Conservation (phyloP, 1,284 basidiomycete species). For the Porogramme epimiltina region DNA sequence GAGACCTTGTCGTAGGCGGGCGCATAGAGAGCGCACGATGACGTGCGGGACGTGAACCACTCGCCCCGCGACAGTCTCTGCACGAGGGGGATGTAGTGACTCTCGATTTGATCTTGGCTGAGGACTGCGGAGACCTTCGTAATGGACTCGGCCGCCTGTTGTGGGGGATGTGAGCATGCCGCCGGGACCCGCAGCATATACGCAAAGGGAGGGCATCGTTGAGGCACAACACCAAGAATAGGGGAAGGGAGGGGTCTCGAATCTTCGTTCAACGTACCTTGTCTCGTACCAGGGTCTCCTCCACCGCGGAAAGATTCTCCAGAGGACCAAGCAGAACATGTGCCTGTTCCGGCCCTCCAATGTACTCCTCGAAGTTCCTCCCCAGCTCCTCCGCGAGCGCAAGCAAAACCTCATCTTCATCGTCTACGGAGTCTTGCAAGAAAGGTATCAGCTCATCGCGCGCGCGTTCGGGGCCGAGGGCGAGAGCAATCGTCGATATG, state of each 20-base stretch:
- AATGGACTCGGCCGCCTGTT: constrained; percentile 95
- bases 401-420: constrained; percentile 98
- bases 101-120: constrained; percentile 83
- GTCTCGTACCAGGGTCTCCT: constrained; percentile 98
- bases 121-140: constrained; percentile 87
- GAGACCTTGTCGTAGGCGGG: constrained; percentile 88
- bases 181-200: too few relatives aligned
- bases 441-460: constrained; percentile 97
- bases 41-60: constrained; percentile 99
- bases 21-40: constrained; percentile 92
- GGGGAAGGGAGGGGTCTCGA: background rate
- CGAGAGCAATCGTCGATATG: constrained; percentile 97
- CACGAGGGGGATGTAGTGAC: constrained; percentile 90
- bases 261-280: constrained; percentile 61
- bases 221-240: too few relatives aligned
- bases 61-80: constrained; percentile 91
- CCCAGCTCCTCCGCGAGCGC: constrained; percentile 97
- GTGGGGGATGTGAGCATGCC: constrained; percentile 1
- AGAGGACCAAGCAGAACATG: constrained; percentile 91
- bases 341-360: constrained; percentile 89
- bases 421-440: constrained; percentile 96
- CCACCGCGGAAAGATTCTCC: constrained; percentile 95
- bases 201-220: too few relatives aligned
- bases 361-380: constrained; percentile 89
- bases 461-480: constrained; percentile 93